Conservation (phyloP, 2,329 filamentous ascomycete species). For the Sclerotinia spermophila region DNA sequence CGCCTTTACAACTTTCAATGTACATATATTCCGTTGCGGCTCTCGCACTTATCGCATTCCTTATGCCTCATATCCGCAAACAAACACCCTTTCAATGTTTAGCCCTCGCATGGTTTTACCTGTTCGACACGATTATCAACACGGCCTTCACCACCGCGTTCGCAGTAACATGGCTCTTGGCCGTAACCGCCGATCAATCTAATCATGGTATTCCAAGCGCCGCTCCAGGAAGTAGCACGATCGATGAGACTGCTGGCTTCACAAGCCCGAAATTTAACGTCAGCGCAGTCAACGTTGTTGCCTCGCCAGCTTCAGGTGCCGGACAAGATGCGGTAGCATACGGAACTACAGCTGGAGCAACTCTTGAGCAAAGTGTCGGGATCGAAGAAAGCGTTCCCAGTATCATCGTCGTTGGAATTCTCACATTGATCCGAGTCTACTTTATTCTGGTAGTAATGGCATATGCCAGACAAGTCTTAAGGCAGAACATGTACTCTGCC, state of each 20-base stretch:
- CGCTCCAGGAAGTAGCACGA: conserved; percentile 40
- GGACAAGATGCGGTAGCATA: conserved; percentile 54
- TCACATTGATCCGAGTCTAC: conserved; percentile 77
- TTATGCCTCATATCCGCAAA: conserved; percentile 75
- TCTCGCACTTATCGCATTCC: conserved; percentile 62
- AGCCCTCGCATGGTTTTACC: conserved; percentile 79
- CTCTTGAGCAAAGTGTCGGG: conserved; percentile 60
- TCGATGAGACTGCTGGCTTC: conserved; percentile 62
- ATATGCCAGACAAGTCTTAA: conserved; percentile 73
- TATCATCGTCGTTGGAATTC: conserved; percentile 68
- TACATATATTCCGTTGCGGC: conserved; percentile 82
- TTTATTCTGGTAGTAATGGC: conserved; percentile 81
- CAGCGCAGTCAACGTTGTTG: conserved; percentile 52
- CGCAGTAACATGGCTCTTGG: conserved; percentile 79
- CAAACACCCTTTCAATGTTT: conserved; percentile 77
- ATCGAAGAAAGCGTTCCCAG: conserved; percentile 68
- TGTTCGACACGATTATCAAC: conserved; percentile 78
- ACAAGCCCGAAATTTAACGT: conserved; percentile 61
- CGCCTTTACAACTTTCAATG: conserved; percentile 79
- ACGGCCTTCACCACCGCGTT: conserved; percentile 78
- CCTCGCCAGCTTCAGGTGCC: conserved; percentile 44
- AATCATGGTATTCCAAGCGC: conserved; percentile 43
- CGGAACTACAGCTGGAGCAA: conserved; percentile 40
- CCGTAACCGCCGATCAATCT: conserved; percentile 44
- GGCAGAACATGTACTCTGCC: conserved; percentile 61